Evolutionary conservation across 73 alveolate species (phyloP).

Genomic region (Paramecium tetraurelia): DNA sequence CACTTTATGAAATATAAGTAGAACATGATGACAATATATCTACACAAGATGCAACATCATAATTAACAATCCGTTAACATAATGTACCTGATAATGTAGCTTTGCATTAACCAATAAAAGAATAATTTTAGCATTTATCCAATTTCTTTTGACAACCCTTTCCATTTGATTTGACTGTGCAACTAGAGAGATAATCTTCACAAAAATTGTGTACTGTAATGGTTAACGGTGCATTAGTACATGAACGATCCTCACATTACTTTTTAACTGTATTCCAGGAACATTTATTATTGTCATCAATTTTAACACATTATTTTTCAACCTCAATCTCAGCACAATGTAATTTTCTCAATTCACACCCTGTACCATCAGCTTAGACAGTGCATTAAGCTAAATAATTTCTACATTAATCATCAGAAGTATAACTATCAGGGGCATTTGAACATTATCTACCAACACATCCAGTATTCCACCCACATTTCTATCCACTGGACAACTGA

Average conservation of each 20-base stretch:
- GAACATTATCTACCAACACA: neutral
- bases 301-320: neutral
- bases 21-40: neutral
- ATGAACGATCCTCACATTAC: neutral
- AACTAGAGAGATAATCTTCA: neutral
- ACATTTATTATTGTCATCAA: neutral
- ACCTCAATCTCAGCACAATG: neutral
- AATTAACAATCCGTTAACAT: neutral
- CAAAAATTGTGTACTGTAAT: neutral
- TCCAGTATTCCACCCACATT: constrained; percentile 35
- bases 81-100: neutral
- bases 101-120: neutral
- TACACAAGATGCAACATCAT: neutral
- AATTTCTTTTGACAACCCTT: neutral
- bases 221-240: constrained; percentile 2
- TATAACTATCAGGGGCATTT: neutral
- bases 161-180: neutral
- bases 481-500: neutral
- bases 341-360: neutral
- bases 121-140: neutral
- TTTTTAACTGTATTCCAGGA: neutral
- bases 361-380: neutral
- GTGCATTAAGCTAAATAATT: neutral
- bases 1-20: neutral
- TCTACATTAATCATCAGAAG: neutral